Evolutionary conservation across 768 basidiomycete species (phyloP).

Genomic region (Dioszegia crocea): DNA sequence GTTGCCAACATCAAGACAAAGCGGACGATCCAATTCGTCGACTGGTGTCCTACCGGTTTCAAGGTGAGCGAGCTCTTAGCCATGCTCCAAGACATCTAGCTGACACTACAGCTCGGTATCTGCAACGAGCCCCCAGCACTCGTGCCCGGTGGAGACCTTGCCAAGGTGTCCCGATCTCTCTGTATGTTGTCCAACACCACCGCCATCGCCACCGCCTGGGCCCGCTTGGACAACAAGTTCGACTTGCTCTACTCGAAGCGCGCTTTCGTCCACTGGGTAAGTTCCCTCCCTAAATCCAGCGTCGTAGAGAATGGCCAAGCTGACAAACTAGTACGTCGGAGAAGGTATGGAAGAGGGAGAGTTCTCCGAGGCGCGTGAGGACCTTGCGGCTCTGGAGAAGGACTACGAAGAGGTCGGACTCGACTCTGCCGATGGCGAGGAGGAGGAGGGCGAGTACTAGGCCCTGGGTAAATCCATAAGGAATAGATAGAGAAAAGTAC

Average conservation of each 20-base stretch:
- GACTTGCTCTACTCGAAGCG: constrained; percentile 89
- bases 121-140: constrained; percentile 92
- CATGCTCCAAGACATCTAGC: neutral
- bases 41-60: constrained; percentile 88
- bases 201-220: constrained; percentile 85
- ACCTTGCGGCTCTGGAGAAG: constrained; percentile 94
- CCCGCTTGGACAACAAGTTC: constrained; percentile 91
- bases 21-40: constrained; percentile 95
- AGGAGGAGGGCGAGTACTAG: constrained; percentile 51
- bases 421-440: constrained; percentile 50
- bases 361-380: constrained; percentile 96
- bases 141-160: constrained; percentile 91
- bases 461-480: neutral
- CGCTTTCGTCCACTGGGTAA: constrained; percentile 53
- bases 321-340: constrained; percentile 73
- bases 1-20: constrained; percentile 94
- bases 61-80: constrained; percentile 55
- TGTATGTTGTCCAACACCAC: constrained; percentile 88
- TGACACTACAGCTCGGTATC: constrained; percentile 67
- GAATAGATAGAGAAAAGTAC: neutral
- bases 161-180: constrained; percentile 85
- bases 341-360: constrained; percentile 99
- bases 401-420: constrained; percentile 53
- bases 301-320: constrained; percentile 48
- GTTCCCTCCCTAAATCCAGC: constrained; percentile 53